Evolutionary conservation across 2,329 filamentous ascomycete species (phyloP).

Genomic region (Dendryphion nanum): DNA sequence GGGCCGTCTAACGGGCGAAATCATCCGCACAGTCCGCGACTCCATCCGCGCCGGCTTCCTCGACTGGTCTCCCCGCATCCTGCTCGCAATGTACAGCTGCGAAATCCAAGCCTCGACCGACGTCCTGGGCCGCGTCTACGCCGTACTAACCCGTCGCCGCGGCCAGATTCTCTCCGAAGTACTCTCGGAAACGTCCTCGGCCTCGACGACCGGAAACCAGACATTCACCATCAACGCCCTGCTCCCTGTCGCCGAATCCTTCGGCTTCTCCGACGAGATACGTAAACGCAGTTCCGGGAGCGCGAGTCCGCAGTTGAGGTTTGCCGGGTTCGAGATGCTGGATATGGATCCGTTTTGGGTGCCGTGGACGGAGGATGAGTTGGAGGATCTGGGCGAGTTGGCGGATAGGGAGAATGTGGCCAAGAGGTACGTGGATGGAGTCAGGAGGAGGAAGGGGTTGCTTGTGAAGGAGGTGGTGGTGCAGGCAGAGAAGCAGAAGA

Average conservation of each 20-base stretch:
- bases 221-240: slow-evolving; percentile 92
- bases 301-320: slow-evolving; percentile 89
- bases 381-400: slow-evolving; percentile 92
- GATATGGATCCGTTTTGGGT: slow-evolving; percentile 99
- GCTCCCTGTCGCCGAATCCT: slow-evolving; percentile 89
- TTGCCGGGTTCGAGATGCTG: slow-evolving; percentile 86
- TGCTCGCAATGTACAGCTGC: slow-evolving; percentile 96
- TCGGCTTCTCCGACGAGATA: slow-evolving; percentile 96
- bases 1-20: slow-evolving; percentile 83
- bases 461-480: slow-evolving; percentile 70
- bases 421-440: slow-evolving; percentile 90
- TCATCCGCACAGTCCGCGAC: slow-evolving; percentile 84
- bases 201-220: slow-evolving; percentile 88
- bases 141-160: slow-evolving; percentile 90
- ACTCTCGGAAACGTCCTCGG: slow-evolving; percentile 92
- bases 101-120: slow-evolving; percentile 97
- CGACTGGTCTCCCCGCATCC: slow-evolving; percentile 92
- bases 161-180: slow-evolving; percentile 86
- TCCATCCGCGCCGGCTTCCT: slow-evolving; percentile 83
- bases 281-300: slow-evolving; percentile 88
- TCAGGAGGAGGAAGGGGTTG: slow-evolving; percentile 83
- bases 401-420: slow-evolving; percentile 95
- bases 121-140: slow-evolving; percentile 92
- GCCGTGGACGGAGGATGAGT: slow-evolving; percentile 90
- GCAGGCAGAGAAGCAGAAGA: slow-evolving; percentile 91